These are phyloP conservation scores for Hamamelis virginiana DNA, from an alignment of 164 flowering plant species.

Conservation along the genomic window DNA sequence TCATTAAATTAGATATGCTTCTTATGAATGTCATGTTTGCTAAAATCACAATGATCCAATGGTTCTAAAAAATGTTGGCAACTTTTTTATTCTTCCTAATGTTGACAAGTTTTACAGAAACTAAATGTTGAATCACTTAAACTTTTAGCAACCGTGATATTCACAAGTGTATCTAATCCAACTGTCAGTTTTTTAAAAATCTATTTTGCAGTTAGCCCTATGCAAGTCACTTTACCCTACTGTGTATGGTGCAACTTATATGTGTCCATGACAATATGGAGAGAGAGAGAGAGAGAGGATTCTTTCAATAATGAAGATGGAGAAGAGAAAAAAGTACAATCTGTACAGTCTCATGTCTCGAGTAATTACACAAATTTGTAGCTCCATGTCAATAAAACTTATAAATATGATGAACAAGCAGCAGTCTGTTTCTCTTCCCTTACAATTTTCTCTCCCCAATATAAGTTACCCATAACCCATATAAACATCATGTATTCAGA, in stretches of 20 bases:
- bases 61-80: no score
- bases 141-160: no score
- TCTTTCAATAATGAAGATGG: neutral
- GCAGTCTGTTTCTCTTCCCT: neutral
- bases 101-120: no score
- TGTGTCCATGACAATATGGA: neutral
- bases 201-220: no score
- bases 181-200: no score
- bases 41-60: no score
- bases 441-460: neutral
- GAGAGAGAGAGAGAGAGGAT: neutral
- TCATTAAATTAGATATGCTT: no score
- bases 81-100: no score
- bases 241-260: neutral
- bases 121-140: no score
- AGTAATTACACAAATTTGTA: neutral
- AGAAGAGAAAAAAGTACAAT: neutral
- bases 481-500: conserved; percentile 5
- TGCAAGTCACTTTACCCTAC: no score
- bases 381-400: neutral
- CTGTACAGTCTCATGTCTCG: neutral
- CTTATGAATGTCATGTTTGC: no score
- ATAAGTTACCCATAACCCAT: neutral
- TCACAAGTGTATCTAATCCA: no score
- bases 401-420: neutral